phyloP scores from a whole-genome alignment of 148 eudicot genomes.

The Rhododendron ovatum region DNA sequence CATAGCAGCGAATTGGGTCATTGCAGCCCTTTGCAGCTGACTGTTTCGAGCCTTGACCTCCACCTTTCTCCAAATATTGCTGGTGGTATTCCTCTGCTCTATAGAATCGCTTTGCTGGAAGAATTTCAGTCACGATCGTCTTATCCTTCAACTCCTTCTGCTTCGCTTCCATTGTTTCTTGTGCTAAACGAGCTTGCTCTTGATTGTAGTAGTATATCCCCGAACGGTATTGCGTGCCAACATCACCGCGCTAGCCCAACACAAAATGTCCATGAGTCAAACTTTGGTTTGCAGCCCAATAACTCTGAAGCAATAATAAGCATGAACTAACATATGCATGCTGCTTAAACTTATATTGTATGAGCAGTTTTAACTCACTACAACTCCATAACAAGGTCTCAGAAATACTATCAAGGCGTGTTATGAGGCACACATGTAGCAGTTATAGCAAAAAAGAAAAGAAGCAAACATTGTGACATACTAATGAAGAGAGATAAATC shows the following conservation, averaged over 20 bases:
- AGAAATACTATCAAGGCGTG: background rate
- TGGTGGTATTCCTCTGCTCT: conserved; percentile 96
- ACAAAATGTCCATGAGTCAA: conserved; percentile 9
- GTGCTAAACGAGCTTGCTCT: conserved; percentile 63
- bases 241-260: conserved; percentile 60
- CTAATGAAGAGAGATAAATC: background rate
- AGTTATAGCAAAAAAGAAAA: background rate
- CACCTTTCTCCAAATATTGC: conserved; percentile 89
- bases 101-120: conserved; percentile 80
- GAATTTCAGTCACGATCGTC: conserved; percentile 79
- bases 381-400: background rate
- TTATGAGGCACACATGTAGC: background rate
- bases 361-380: background rate
- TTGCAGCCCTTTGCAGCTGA: conserved; percentile 86
- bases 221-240: conserved; percentile 86
- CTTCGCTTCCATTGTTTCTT: conserved; percentile 68
- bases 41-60: conserved; percentile 58
- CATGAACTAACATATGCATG: background rate
- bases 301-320: background rate
- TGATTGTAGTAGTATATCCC: conserved; percentile 90
- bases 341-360: background rate
- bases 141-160: conserved; percentile 44
- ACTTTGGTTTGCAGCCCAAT: background rate
- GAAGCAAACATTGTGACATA: background rate
- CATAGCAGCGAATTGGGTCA: conserved; percentile 87